A percentile compares a stretch with the other conserved stretches of the same genome.
These are phyloP conservation scores for Tolypocladium paradoxum DNA, from an alignment of 2,329 filamentous ascomycete species.

Conservation along the genomic window DNA sequence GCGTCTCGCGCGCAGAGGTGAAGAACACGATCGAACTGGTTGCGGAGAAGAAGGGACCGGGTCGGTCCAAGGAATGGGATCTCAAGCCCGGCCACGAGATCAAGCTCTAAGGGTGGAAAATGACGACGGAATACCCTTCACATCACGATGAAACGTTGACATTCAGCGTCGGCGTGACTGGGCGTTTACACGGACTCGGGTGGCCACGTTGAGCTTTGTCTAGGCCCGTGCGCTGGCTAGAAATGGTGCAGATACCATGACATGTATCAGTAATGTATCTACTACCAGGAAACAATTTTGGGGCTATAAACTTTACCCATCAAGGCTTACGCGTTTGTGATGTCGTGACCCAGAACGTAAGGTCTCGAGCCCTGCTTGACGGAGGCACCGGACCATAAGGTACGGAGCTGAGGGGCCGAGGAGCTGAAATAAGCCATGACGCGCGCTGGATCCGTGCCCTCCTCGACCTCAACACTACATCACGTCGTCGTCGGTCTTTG, in stretches of 20 bases:
- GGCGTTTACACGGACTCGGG: background rate
- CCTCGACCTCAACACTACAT: background rate
- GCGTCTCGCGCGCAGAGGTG: constrained; percentile 26
- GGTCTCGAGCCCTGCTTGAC: background rate
- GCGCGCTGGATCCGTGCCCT: background rate
- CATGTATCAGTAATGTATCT: background rate
- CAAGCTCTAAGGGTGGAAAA: constrained; percentile 8
- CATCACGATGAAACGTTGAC: background rate
- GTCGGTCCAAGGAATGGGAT: constrained; percentile 26
- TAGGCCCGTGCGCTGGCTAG: background rate
- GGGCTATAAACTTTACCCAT: background rate
- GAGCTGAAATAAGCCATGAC: background rate
- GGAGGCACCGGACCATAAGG: background rate
- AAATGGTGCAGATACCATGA: background rate
- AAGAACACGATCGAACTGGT: constrained; percentile 30
- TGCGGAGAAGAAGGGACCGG: constrained; percentile 27
- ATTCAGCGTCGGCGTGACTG: background rate
- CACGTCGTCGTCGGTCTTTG: background rate
- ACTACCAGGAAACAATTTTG: background rate
- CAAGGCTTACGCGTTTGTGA: background rate
- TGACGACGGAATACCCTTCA: background rate
- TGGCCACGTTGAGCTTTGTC: background rate
- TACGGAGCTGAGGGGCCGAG: background rate
- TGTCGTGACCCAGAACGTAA: background rate
- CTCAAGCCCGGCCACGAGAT: constrained; percentile 29